phyloP scores from a whole-genome alignment of 495 filamentous ascomycete genomes.

The Zalerion maritima region DNA sequence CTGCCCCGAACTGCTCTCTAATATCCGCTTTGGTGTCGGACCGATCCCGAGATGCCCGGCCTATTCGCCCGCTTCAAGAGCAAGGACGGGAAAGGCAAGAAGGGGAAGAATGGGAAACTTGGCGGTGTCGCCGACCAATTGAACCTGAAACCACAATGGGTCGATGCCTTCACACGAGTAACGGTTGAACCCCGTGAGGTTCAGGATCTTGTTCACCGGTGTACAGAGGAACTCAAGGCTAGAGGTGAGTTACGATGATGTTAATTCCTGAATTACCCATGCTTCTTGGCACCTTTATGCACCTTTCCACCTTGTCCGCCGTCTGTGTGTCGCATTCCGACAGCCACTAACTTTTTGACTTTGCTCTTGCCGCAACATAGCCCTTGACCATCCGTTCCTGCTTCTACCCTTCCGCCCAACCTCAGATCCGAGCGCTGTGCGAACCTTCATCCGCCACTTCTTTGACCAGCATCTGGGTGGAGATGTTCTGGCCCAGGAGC shows the following conservation, averaged over 20 bases:
- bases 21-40: too few relatives aligned
- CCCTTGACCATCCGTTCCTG: constrained; percentile 79
- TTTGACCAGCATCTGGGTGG: constrained; percentile 56
- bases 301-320: constrained; percentile 3
- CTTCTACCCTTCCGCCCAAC: constrained; percentile 91
- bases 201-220: constrained; percentile 67
- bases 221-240: constrained; percentile 82
- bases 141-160: constrained; percentile 60
- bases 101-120: constrained; percentile 37
- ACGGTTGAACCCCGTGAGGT: constrained; percentile 83
- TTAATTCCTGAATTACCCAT: constrained; percentile 9
- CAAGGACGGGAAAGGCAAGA: constrained; percentile 50
- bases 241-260: constrained; percentile 78
- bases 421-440: constrained; percentile 78
- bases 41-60: constrained; percentile 38
- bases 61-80: constrained; percentile 65
- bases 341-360: background rate
- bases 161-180: constrained; percentile 78
- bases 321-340: background rate
- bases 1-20: background rate
- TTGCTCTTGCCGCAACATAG: constrained; percentile 28
- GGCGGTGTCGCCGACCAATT: constrained; percentile 31
- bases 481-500: constrained; percentile 62
- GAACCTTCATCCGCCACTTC: constrained; percentile 85
- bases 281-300: constrained; percentile 6